Evolutionary conservation across 2,329 filamentous ascomycete species (phyloP), one percentile per base, ranked within the genome.

Genomic region (Neofusicoccum cordaticola): DNA sequence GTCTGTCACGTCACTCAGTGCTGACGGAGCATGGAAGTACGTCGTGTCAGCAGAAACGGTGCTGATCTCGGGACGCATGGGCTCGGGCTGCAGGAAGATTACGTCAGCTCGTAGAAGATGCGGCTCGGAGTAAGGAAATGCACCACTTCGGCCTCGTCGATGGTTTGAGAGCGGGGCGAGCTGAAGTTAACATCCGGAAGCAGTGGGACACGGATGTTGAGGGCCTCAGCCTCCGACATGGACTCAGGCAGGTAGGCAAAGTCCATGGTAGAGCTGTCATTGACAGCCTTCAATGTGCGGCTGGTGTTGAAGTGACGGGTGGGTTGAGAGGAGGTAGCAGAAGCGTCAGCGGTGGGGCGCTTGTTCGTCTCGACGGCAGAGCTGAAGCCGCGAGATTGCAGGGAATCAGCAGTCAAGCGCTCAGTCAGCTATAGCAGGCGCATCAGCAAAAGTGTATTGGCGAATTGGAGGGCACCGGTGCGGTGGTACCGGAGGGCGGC

Each of bases 261-360:
- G 78, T 89, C 86, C 66, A 89, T 85, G 47, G 86, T 86, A 45
- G 85, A 87, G 66, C 75, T 78, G 76, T 88, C 86, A 62, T 83
- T 81, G 67, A 84, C 80, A 34, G 84, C 77, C 73, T 87, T 87
- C 62, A 82, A 77, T 66, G 81, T 75, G 66, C 84, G 84, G 67
- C 82, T 85, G 66, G 86, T 87, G 78, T 88, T 88, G 82, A 89
- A 88, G 71, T 84, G 81, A 64, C 85, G 83, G 75, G 77, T 69
- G 61, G 74, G 68, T 65, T 70, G 72, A 61, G 72, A 67, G 62
- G 73, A 69, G 4, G 70, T 65, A 53, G 70, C 64, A 56, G 64
- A 61, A 47, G 74, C 73, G 12, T 56, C 51, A 19, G 71, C 69
- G 47, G 71, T 69, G n/a, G 78, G 78, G 27, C 76, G 77, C 67